Evolutionary conservation across 2,329 filamentous ascomycete species (phyloP), one percentile per base, ranked within the genome.

Genomic region (Trichoderma guizhouense): DNA sequence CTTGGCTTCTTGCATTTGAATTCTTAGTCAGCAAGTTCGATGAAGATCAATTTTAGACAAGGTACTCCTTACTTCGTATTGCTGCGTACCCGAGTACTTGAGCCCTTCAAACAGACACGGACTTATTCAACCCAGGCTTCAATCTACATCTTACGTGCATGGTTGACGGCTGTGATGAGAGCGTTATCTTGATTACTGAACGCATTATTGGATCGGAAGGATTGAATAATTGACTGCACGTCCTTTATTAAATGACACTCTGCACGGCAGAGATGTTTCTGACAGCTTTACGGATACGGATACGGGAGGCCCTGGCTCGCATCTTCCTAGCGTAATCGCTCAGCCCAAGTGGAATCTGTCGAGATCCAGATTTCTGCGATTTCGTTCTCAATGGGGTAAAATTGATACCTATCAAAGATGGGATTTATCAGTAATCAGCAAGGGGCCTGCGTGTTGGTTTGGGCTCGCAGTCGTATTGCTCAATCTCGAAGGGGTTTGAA

Each of bases 281-380:
- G 47, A 36, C 30, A 18, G 21, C 6, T 62, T 69, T 71, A 58
- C 69, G 69, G 69, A 71, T 71, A 71, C 69, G 69, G 53, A 65
- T 71, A 71, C 69, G 69, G 68, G 30, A 18, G 55, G 43, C 39
- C 53, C 36, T 24, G 26, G 58, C 36, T 61, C 39, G 30, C 47
- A 47, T 32, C 11, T 57, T 26, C 47, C 53, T 63, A 55, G 58
- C 61, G 69, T 62, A 69, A 57, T 68, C 65, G 65, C 34, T 47
- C 62, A 36, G 32, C 57, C 58, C 30, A 21, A 30, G 53, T 51
- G 21, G 32, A 32, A 67, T 39, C 30, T 12, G 47, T 24, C n/a
- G n/a, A 12, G 47, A 24, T 53, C n/a, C 47, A 53, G 47, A 53
- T 53, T 24, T 14, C n/a, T 12, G 47, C 51, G 58, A 51, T 61